phyloP scores from a whole-genome alignment of 148 eudicot genomes.

The Simmondsia chinensis region DNA sequence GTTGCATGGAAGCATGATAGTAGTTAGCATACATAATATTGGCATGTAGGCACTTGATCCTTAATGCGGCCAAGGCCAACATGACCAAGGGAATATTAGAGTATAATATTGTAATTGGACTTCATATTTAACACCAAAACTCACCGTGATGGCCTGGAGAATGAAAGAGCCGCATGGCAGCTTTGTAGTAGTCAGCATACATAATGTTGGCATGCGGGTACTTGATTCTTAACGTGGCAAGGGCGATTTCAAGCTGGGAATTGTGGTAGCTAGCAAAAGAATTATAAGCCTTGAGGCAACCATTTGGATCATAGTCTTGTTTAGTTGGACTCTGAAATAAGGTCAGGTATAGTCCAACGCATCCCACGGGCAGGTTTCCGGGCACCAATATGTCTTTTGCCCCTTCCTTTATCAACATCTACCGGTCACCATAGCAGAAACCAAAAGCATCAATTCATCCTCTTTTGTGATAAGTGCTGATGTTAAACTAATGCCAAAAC shows the following conservation, averaged over 20 bases:
- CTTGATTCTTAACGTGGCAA: conserved; percentile 37
- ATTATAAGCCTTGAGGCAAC: conserved; percentile 53
- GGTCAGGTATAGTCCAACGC: conserved; percentile 43
- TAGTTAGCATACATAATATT: no score
- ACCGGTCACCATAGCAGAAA: no score
- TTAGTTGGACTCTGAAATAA: conserved; percentile 33
- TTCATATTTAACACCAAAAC: background rate
- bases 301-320: conserved; percentile 44
- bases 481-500: no score
- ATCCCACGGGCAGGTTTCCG: conserved; percentile 62
- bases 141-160: conserved; percentile 50
- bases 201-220: conserved; percentile 47
- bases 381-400: conserved; percentile 49
- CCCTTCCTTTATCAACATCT: conserved; percentile 66
- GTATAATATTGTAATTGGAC: no score
- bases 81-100: no score
- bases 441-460: no score
- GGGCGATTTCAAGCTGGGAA: conserved; percentile 38
- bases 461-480: no score
- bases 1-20: no score
- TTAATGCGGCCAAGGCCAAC: no score
- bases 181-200: conserved; percentile 60
- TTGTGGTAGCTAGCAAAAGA: conserved; percentile 57
- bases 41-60: no score
- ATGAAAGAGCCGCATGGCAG: conserved; percentile 36